A percentile compares a stretch with the other conserved stretches of the same genome.
Evolutionary conservation across 2,329 filamentous ascomycete species (phyloP).

Genomic region (Trichoderma asperellum): DNA sequence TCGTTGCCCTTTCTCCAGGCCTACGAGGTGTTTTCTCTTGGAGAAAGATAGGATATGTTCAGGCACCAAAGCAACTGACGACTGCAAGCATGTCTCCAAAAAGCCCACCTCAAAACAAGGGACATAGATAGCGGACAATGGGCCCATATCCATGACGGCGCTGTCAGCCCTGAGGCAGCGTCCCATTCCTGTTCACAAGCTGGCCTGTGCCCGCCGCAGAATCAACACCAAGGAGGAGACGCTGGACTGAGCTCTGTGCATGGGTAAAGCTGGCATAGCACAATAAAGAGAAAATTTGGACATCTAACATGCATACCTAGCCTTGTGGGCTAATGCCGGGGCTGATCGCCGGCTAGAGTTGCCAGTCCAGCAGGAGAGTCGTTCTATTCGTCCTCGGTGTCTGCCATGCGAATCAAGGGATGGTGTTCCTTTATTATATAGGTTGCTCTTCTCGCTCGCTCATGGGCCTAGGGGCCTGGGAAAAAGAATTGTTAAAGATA

Average conservation of each 20-base stretch:
- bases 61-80: neutral
- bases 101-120: neutral
- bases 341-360: conserved; percentile 3
- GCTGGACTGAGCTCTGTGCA: conserved; percentile 9
- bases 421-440: conserved; percentile 5
- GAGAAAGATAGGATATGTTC: neutral
- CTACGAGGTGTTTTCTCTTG: neutral
- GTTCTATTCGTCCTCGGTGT: conserved; percentile 3
- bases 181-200: conserved; percentile 8
- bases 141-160: conserved; percentile 13
- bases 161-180: neutral
- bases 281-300: neutral
- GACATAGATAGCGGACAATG: conserved; percentile 14
- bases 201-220: conserved; percentile 20
- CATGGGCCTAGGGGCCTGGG: neutral
- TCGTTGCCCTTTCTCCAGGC: neutral
- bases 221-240: conserved; percentile 12
- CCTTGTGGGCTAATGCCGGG: conserved; percentile 17
- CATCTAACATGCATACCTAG: conserved; percentile 21
- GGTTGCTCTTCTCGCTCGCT: neutral
- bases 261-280: conserved; percentile 1
- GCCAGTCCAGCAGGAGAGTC: conserved; percentile 5
- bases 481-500: neutral
- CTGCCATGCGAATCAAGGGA: neutral
- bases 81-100: neutral